Evolutionary conservation across 2,329 filamentous ascomycete genomes (phyloP).

Genomic region (Simplicillium sp.): DNA sequence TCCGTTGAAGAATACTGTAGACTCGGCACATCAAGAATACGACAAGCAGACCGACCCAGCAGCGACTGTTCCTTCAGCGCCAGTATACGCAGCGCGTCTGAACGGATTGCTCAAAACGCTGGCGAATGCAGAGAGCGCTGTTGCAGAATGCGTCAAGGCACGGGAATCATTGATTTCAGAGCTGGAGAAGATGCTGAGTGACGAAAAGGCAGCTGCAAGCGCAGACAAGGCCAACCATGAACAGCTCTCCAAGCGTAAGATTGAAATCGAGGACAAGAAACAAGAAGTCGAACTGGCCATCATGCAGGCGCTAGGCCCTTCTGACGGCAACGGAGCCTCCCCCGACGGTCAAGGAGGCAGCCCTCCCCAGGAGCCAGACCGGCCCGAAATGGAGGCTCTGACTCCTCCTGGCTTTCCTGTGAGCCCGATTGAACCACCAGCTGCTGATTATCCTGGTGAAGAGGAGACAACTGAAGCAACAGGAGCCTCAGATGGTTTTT

Average conservation of each 20-base stretch:
- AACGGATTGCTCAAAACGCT: constrained; percentile 84
- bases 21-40: constrained; percentile 71
- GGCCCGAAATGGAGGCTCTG: constrained; percentile 76
- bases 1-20: constrained; percentile 55
- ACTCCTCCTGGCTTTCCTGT: constrained; percentile 39
- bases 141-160: constrained; percentile 82
- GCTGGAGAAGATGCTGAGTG: constrained; percentile 72
- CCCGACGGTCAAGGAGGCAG: constrained; percentile 35
- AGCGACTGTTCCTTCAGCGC: constrained; percentile 63
- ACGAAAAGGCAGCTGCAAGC: constrained; percentile 59
- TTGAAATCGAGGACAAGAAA: constrained; percentile 71
- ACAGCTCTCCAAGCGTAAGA: constrained; percentile 56
- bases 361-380: constrained; percentile 50
- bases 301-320: constrained; percentile 67
- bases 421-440: constrained; percentile 7
- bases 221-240: constrained; percentile 59
- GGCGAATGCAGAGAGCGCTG: constrained; percentile 78
- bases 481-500: constrained; percentile 7
- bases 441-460: constrained; percentile 9
- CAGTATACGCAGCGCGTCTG: constrained; percentile 84
- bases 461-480: constrained; percentile 10
- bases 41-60: constrained; percentile 70
- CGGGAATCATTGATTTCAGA: constrained; percentile 68
- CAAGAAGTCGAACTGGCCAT: constrained; percentile 85
- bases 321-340: constrained; percentile 39